Base-by-base conservation (phyloP, 106 monocot species). In the Dioscorea dumetorum region DNA sequence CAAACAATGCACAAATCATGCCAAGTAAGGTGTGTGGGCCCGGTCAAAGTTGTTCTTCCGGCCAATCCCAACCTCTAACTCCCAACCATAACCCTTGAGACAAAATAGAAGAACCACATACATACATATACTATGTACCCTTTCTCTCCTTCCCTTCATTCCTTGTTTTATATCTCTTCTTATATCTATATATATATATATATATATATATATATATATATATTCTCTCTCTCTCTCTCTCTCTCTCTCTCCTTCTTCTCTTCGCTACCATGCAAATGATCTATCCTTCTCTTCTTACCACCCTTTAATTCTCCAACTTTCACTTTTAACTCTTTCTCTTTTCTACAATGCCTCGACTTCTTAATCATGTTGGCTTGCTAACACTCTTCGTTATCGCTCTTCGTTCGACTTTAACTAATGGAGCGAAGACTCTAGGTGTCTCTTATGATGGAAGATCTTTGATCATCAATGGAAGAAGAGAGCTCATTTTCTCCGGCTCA, bases 401-500 rank as follows among this genome's bases (percentile, higher is more conserved):
- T n/a, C 21, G 33, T 32, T 33, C 13, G 10, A 23, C 19, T n/a
- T 12, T 50, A 0, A 50, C 23, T 12, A 17, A 21, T 0, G 66
- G 18, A 21, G 20, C 19, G 2, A 12, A 66, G 22, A 17, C 20
- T 15, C 18, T 16, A 4, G 52, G 59, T 3, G 83, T 83, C 24
- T 62, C 78, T 11, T 83, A 78, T 21, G 83, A 83, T 34, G 74
- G 59, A 8, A 69, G 70, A 22, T 82, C 82, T 2, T 28, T 78
- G 18, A 79, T 82, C 35, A 78, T 86, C 54, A 78, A 86, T 50
- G 86, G 86, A 16, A 63, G 50, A 73, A 68, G 86, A 20, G 67
- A 78, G 72, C 75, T 86, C 23, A 67, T 86, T 57, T 79, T 86
- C 73, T 86, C 86, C 49, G 86, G 86, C 33, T 81, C 86, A 0